A percentile compares a stretch with the other conserved stretches of the same genome.
Evolutionary conservation across 495 filamentous ascomycete genomes (phyloP).

Genomic region (Thermochaetoides thermophila): DNA sequence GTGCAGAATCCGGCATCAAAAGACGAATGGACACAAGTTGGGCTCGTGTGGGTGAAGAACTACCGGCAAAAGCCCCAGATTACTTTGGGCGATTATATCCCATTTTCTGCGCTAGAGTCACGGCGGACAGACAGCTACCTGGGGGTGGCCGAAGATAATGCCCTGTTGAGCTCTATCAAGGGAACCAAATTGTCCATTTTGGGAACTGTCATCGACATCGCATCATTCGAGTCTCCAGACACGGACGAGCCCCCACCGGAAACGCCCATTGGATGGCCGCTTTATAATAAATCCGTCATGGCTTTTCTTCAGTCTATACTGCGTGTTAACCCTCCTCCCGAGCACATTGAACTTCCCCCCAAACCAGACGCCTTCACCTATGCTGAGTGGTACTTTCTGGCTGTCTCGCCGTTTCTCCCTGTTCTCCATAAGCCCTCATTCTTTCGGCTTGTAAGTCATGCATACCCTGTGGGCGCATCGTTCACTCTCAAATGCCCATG

Average conservation of each 20-base stretch:
- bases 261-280: slow-evolving; percentile 22
- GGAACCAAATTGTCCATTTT: slow-evolving; percentile 59
- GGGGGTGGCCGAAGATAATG: slow-evolving; percentile 51
- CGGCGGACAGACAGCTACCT: slow-evolving; percentile 53
- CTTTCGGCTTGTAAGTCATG: slow-evolving; percentile 40
- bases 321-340: slow-evolving; percentile 39
- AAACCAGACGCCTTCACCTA: slow-evolving; percentile 44
- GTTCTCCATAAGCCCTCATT: slow-evolving; percentile 58
- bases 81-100: slow-evolving; percentile 9
- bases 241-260: slow-evolving; percentile 43
- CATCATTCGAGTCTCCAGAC: slow-evolving; percentile 50
- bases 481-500: no score
- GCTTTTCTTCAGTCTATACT: slow-evolving; percentile 47
- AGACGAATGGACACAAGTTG: slow-evolving; percentile 29
- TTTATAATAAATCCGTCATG: slow-evolving; percentile 55
- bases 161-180: slow-evolving; percentile 54
- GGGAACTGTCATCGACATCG: slow-evolving; percentile 62
- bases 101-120: slow-evolving; percentile 16
- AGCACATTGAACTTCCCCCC: slow-evolving; percentile 41
- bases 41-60: slow-evolving; percentile 37
- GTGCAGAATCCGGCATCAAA: slow-evolving; percentile 16
- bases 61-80: slow-evolving; percentile 5
- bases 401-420: slow-evolving; percentile 56
- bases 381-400: slow-evolving; percentile 56
- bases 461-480: no score